A percentile compares a stretch with the other conserved stretches of the same genome.
Conservation (phyloP, 768 basidiomycete species). For the Multifurca ochricompacta region DNA sequence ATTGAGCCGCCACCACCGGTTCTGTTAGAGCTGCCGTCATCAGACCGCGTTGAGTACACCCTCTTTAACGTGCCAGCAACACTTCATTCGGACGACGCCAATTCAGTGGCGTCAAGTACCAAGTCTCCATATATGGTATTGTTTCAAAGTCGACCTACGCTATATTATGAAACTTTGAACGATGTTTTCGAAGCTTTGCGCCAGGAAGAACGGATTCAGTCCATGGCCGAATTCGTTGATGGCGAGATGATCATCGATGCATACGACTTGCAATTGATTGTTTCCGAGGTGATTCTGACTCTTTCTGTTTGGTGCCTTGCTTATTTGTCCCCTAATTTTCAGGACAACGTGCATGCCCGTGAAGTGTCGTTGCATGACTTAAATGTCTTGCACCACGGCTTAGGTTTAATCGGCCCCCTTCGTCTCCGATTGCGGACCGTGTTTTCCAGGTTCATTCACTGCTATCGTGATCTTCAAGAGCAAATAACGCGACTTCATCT, state of each 20-base stretch:
- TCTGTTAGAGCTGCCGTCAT: constrained; percentile 38
- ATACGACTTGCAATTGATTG: constrained; percentile 54
- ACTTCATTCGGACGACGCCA: constrained; percentile 5
- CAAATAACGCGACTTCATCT: constrained; percentile 10
- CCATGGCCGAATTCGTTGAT: constrained; percentile 40
- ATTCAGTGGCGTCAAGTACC: constrained; percentile 15
- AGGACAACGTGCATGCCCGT: constrained; percentile 23
- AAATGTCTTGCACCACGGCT: constrained; percentile 20
- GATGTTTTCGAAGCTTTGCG: constrained; percentile 67
- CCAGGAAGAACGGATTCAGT: constrained; percentile 45
- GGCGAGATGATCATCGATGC: constrained; percentile 64
- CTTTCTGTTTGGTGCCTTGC: neutral
- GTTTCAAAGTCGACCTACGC: constrained; percentile 53
- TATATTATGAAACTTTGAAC: constrained; percentile 72
- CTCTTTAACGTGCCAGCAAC: constrained; percentile 19
- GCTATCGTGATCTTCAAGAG: constrained; percentile 18
- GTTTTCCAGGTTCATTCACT: constrained; percentile 18
- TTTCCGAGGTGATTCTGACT: constrained; percentile 49
- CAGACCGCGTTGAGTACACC: constrained; percentile 30
- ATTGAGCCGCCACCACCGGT: constrained; percentile 72
- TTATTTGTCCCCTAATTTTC: neutral
- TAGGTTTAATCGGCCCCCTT: constrained; percentile 20
- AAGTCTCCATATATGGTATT: constrained; percentile 34
- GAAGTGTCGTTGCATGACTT: constrained; percentile 22
- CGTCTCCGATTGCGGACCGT: constrained; percentile 18